Conservation (phyloP, 192 early-diverging fungal genomes). For the Fimicolochytrium jonesii region DNA sequence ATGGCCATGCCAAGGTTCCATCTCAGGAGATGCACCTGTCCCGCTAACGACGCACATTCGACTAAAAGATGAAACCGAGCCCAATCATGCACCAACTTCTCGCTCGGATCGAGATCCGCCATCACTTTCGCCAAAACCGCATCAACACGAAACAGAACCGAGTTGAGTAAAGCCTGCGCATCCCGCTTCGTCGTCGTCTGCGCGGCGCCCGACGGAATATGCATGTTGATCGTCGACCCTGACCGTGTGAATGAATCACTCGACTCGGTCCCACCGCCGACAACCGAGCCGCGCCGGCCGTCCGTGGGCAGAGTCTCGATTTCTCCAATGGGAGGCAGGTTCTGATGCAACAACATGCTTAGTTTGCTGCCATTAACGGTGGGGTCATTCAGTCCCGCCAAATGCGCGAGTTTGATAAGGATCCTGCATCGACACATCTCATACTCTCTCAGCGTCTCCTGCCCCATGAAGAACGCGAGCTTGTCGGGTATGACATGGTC, state of each 20-base stretch:
- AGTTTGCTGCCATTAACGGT: background rate
- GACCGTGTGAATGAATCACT: background rate
- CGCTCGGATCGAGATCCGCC: too few species aligned
- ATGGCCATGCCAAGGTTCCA: too few species aligned
- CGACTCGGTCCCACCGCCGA: background rate
- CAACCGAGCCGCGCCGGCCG: background rate
- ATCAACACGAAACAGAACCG: background rate
- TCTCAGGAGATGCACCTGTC: too few species aligned
- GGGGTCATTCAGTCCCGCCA: conserved; percentile 9
- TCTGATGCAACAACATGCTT: conserved; percentile 9
- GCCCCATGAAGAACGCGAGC: conserved; percentile 10
- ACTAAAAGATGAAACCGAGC: too few species aligned
- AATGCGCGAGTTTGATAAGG: conserved; percentile 7
- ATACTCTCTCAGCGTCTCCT: background rate
- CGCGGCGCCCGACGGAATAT: background rate
- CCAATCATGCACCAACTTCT: too few species aligned
- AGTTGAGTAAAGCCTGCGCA: background rate
- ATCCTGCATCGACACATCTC: conserved; percentile 16
- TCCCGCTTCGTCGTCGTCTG: background rate
- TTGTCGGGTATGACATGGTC: conserved; percentile 18
- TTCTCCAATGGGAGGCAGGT: background rate
- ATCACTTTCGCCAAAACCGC: too few species aligned
- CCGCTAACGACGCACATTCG: too few species aligned
- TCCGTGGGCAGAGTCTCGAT: background rate
- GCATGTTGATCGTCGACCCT: background rate